Base-by-base conservation (phyloP, 306 rosid genomes). In the Cicer yamashitae region DNA sequence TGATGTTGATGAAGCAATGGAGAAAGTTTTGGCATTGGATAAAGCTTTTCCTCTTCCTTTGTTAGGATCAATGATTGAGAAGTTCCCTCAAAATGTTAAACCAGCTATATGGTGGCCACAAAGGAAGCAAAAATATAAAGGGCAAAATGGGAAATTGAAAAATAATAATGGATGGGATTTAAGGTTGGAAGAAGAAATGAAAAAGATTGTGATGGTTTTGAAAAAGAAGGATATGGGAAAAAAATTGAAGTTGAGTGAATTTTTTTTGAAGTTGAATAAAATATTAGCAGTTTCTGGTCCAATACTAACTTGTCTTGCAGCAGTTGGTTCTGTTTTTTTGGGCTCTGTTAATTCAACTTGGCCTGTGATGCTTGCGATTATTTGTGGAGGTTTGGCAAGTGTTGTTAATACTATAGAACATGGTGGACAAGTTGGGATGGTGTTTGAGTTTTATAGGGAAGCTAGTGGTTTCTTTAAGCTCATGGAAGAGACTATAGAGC, bases 401-500 rank as follows among this genome's bases (percentile, higher is more conserved):
- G 79, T 86, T 20, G 97, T 87, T 70, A 93, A 88, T 74, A 70
- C 89, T 6, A 4, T 93, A 37, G 88, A 91, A 74, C 98, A 91
- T 78, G 98, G 97, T 13, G 92, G 92, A 8, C 97, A 93, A 88
- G 87, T 85, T 6, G 97, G 97, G 58, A 93, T 91, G 98, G 89
- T 91, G 78, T 86, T 89, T 71, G 97, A 93, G 73, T 76, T 88
- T 90, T 89, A 89, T 37, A 86, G 91, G 25, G 74, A 62, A 59
- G 65, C 59, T 48, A 79, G 65, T 63, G 98, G 97, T 7, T 85
- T 83, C 51, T 89, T 93, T 52, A 87, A 85, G 89, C 89, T 88
- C 67, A 83, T 89, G 87, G 86, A 88, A 62, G 96, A 87, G 85
- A 79, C 56, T 1, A 85, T 91, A 7, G 86, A 88, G 70, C 37